A percentile compares a stretch with the other conserved stretches of the same genome.
Conservation (phyloP, 495 filamentous ascomycete species). For the Amniculicola lignicola region DNA sequence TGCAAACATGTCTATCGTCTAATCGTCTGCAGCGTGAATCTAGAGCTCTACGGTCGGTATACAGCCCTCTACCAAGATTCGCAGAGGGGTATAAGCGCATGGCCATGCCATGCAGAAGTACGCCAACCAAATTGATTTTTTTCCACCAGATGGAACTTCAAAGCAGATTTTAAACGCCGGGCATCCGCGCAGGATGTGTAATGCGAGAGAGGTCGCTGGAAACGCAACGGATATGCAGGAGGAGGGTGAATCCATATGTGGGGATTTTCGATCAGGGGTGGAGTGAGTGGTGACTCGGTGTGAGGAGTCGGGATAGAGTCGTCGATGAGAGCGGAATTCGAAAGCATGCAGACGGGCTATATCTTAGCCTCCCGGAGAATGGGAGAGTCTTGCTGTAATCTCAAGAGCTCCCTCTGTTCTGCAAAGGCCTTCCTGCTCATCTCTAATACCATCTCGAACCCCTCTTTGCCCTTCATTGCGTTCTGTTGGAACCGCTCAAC, state of each 20-base stretch:
- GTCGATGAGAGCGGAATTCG: not conserved
- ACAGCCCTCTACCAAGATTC: too few relatives aligned
- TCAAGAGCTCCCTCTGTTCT: constrained; percentile 66
- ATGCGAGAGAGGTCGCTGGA: constrained; percentile 4
- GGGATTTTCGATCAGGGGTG: not conserved
- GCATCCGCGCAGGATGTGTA: constrained; percentile 2
- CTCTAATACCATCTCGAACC: constrained; percentile 89
- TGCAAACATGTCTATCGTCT: too few relatives aligned
- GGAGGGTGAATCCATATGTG: not conserved
- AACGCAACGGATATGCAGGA: not conserved
- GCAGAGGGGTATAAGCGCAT: too few relatives aligned
- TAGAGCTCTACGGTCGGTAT: too few relatives aligned
- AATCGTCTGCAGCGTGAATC: too few relatives aligned
- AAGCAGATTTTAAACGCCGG: not conserved
- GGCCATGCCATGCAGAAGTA: too few relatives aligned
- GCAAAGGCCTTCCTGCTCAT: constrained; percentile 91
- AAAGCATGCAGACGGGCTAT: not conserved
- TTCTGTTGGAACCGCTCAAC: constrained; percentile 89
- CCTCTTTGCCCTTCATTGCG: constrained; percentile 80
- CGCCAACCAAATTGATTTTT: not conserved
- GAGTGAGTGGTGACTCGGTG: not conserved
- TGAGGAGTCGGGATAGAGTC: not conserved
- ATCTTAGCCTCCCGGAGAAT: constrained; percentile 23
- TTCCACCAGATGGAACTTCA: not conserved
- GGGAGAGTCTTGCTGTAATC: constrained; percentile 19